Percentiles rank a stretch among this genome's conserved stretches.
Conservation (phyloP, 2,329 filamentous ascomycete genomes). For the Aspergillus brunneoviolaceus region DNA sequence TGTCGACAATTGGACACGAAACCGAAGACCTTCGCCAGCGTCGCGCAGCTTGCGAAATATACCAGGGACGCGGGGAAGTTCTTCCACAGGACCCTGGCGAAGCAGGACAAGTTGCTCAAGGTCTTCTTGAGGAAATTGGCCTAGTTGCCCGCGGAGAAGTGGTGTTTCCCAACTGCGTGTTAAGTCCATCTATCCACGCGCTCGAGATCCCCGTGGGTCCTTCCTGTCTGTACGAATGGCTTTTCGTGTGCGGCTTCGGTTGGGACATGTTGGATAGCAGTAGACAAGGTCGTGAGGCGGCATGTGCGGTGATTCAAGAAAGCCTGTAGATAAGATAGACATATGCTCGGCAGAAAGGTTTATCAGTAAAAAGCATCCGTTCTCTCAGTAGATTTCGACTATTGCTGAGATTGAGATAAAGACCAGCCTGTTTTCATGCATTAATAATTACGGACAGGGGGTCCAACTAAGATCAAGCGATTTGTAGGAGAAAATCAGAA, state of each 20-base stretch:
- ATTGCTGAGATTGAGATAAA: neutral
- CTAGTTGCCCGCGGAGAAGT: neutral
- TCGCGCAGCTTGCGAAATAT: constrained; percentile 18
- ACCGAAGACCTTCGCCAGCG: constrained; percentile 17
- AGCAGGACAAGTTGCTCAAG: constrained; percentile 23
- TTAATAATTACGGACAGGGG: constrained; percentile 12
- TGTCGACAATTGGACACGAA: constrained; percentile 12
- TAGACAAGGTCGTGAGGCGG: too few relatives aligned
- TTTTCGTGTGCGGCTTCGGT: too few relatives aligned
- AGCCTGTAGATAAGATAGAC: neutral
- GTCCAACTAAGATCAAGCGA: neutral
- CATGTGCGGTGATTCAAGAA: too few relatives aligned
- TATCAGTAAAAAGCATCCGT: neutral
- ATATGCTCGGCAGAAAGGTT: neutral
- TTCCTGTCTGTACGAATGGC: too few relatives aligned
- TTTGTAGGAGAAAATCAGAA: constrained; percentile 5
- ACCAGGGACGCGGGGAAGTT: constrained; percentile 12
- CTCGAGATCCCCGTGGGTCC: too few relatives aligned
- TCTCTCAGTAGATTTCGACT: neutral
- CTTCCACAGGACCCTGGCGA: constrained; percentile 17
- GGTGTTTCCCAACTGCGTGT: too few relatives aligned
- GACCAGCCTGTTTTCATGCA: constrained; percentile 1
- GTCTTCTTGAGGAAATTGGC: constrained; percentile 20
- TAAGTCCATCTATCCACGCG: too few relatives aligned
- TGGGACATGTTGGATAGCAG: too few relatives aligned